These are phyloP conservation scores for Amylocystis lapponica DNA, from an alignment of 768 basidiomycete genomes.

Conservation along the genomic window DNA sequence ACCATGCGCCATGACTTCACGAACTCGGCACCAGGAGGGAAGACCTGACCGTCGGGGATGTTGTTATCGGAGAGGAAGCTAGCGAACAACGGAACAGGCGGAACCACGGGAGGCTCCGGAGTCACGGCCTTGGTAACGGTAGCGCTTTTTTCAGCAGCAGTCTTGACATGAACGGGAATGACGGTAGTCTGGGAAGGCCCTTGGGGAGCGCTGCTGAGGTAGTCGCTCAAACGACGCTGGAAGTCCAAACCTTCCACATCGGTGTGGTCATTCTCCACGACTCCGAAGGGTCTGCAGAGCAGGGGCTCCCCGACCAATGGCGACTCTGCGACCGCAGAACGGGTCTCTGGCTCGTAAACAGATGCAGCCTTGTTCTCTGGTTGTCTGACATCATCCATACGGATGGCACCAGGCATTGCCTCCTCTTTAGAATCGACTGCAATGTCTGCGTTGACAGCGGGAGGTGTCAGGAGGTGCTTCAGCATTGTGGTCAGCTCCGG, in stretches of 20 bases:
- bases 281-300: slow-evolving; percentile 13
- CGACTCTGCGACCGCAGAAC: slow-evolving; percentile 10
- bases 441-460: background rate
- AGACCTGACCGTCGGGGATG: slow-evolving; percentile 66
- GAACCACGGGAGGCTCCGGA: slow-evolving; percentile 1
- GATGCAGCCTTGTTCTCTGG: background rate
- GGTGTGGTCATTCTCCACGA: too few species aligned
- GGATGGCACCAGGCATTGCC: slow-evolving; percentile 17
- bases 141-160: too few species aligned
- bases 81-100: slow-evolving; percentile 36
- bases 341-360: background rate
- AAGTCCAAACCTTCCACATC: too few species aligned
- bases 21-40: slow-evolving; percentile 82
- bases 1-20: slow-evolving; percentile 76
- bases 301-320: slow-evolving; percentile 21
- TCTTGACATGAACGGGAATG: too few species aligned
- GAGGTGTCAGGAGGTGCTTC: slow-evolving; percentile 20
- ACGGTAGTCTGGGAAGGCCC: too few species aligned
- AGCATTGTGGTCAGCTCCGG: slow-evolving; percentile 21
- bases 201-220: too few species aligned
- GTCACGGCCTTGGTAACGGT: too few species aligned
- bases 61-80: slow-evolving; percentile 62
- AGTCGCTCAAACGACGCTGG: too few species aligned
- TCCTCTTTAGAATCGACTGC: background rate
- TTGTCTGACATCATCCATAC: slow-evolving; percentile 2